Percentiles rank a stretch among this genome's conserved stretches.
Conservation (phyloP, 2,329 filamentous ascomycete species). For the Scortechinia acanthostroma region DNA sequence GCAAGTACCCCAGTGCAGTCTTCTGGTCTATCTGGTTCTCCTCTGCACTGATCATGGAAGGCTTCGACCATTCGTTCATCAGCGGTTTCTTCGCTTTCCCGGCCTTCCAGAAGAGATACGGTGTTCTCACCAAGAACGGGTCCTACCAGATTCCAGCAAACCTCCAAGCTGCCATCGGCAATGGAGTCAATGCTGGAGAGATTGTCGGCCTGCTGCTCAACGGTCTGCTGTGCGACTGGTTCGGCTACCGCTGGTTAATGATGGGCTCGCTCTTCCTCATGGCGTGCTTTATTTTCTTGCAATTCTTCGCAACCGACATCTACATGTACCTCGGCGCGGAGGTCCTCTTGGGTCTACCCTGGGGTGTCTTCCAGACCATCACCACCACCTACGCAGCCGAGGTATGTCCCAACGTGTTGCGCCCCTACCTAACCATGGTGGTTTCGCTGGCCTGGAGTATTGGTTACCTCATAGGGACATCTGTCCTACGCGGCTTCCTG, state of each 20-base stretch:
- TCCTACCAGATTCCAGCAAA: conserved; percentile 15
- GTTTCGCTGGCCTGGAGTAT: background rate
- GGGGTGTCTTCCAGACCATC: background rate
- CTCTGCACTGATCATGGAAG: background rate
- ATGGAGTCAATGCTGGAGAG: conserved; percentile 8
- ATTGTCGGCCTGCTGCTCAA: conserved; percentile 10
- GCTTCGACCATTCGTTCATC: background rate
- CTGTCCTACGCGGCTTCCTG: background rate
- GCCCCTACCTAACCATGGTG: background rate
- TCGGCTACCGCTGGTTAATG: conserved; percentile 10
- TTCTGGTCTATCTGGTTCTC: background rate
- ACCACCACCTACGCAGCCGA: background rate
- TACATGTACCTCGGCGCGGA: background rate
- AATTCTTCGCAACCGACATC: background rate
- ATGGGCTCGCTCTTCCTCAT: conserved; percentile 4
- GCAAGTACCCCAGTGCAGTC: background rate
- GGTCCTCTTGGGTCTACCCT: background rate
- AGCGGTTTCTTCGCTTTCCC: conserved; percentile 5
- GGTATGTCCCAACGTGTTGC: background rate
- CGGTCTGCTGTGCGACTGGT: conserved; percentile 9
- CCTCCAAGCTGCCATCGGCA: conserved; percentile 20
- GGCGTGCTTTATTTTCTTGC: background rate
- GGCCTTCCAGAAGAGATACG: conserved; percentile 9
- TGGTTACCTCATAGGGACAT: background rate
- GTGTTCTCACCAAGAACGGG: conserved; percentile 6